These are phyloP conservation scores for Venturiaceae sp. DNA, from an alignment of 2,329 filamentous ascomycete species.

Conservation along the genomic window DNA sequence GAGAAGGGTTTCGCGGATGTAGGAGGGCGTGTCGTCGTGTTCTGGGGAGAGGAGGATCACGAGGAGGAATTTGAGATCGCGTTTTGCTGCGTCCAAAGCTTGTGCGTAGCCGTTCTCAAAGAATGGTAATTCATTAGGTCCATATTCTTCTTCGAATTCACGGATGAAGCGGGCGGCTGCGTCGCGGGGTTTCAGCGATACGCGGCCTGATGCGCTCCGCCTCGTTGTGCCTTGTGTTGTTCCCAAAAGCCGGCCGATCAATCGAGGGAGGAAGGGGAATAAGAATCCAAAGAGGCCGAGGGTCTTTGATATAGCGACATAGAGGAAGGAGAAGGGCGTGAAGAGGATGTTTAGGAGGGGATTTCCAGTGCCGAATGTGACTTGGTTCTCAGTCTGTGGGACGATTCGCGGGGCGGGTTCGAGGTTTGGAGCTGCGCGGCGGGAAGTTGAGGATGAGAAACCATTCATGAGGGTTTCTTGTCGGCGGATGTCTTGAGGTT, in stretches of 20 bases:
- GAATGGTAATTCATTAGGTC: constrained; percentile 61
- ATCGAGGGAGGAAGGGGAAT: constrained; percentile 68
- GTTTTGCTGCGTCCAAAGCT: constrained; percentile 81
- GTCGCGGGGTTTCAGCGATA: constrained; percentile 74
- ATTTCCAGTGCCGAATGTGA: constrained; percentile 59
- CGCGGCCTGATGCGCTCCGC: constrained; percentile 57
- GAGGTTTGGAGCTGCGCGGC: constrained; percentile 30
- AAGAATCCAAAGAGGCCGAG: constrained; percentile 69
- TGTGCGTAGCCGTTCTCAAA: constrained; percentile 86
- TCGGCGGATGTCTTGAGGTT: constrained; percentile 53
- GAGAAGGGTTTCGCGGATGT: constrained; percentile 74
- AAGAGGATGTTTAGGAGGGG: constrained; percentile 71
- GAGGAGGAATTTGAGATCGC: constrained; percentile 83
- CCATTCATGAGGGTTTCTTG: constrained; percentile 59
- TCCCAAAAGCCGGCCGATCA: constrained; percentile 42
- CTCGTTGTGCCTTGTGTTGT: constrained; percentile 26
- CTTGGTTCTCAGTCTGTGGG: constrained; percentile 57
- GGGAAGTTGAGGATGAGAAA: constrained; percentile 30
- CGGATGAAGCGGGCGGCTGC: constrained; percentile 81
- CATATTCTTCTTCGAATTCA: constrained; percentile 93
- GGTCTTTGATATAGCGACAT: constrained; percentile 57
- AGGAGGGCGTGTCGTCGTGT: constrained; percentile 81
- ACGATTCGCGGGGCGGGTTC: constrained; percentile 78
- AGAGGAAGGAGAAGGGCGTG: constrained; percentile 71
- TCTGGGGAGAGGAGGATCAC: constrained; percentile 83